Evolutionary conservation across 495 filamentous ascomycete genomes (phyloP).

Genomic region (Lasiosphaeriaceae sp.): DNA sequence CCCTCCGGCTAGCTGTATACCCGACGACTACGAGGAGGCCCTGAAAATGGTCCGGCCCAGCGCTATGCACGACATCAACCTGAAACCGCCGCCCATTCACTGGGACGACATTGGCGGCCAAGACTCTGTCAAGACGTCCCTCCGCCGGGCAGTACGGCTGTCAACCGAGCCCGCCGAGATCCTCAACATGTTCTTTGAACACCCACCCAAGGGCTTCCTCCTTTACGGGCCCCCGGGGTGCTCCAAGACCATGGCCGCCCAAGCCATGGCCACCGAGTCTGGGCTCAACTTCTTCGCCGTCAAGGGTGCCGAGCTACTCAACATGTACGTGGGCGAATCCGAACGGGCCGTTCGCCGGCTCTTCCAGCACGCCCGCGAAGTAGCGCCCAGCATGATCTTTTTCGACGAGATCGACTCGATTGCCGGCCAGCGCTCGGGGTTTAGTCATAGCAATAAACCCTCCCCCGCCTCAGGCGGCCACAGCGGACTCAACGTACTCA

Average conservation of each 20-base stretch:
- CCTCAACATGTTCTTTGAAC: conserved; percentile 46
- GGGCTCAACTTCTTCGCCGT: conserved; percentile 94
- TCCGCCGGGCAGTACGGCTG: conserved; percentile 32
- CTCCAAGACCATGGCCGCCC: conserved; percentile 90
- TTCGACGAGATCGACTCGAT: conserved; percentile 98
- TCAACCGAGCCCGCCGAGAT: conserved; percentile 49
- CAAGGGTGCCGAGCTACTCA: conserved; percentile 92
- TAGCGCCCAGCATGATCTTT: conserved; percentile 91
- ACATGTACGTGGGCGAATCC: conserved; percentile 97
- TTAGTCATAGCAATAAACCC: conserved; percentile 12
- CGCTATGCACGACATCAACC: conserved; percentile 84
- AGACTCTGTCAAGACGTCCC: conserved; percentile 66
- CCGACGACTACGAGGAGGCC: conserved; percentile 41
- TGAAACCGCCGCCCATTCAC: conserved; percentile 79
- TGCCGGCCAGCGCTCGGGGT: conserved; percentile 62
- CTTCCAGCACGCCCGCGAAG: conserved; percentile 81
- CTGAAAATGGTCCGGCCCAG: conserved; percentile 60
- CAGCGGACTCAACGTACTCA: conserved; percentile 74
- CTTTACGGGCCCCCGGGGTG: conserved; percentile 95
- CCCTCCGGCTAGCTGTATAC: conserved; percentile 17
- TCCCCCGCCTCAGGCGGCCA: neutral
- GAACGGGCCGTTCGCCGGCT: conserved; percentile 85
- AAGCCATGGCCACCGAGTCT: conserved; percentile 87
- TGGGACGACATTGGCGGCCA: conserved; percentile 93
- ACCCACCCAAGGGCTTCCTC: conserved; percentile 73